phyloP scores from a whole-genome alignment of 306 rosid genomes.

The Hylodesmum podocarpum region DNA sequence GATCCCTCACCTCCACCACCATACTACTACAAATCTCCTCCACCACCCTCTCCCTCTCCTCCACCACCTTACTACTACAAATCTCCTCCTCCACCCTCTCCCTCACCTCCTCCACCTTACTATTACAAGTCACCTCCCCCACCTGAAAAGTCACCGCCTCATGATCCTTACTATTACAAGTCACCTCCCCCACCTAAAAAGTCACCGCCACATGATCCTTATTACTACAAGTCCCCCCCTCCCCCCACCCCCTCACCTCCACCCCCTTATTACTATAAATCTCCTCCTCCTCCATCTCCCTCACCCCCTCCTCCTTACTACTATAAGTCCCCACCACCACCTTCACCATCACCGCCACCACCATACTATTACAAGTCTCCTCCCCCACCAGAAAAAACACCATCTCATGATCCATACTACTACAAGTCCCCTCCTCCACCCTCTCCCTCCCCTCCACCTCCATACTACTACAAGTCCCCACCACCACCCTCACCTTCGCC shows the following conservation, averaged over 20 bases:
- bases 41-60: too few species aligned
- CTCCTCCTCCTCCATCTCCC: background rate
- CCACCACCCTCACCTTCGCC: background rate
- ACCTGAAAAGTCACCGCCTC: background rate
- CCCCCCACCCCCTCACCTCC: background rate
- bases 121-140: background rate
- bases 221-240: background rate
- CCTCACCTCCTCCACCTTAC: background rate
- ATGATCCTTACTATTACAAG: background rate
- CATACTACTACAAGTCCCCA: background rate
- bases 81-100: background rate
- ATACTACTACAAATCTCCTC: too few species aligned
- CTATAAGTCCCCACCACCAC: slow-evolving; percentile 4
- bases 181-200: background rate
- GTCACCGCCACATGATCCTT: background rate
- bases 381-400: too few species aligned
- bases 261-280: too few species aligned
- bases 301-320: too few species aligned
- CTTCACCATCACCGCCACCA: background rate
- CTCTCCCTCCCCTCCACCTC: background rate
- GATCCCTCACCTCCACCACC: too few species aligned
- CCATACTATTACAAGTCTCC: background rate
- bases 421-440: background rate
- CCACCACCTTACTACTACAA: background rate
- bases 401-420: too few species aligned